Base-by-base conservation (phyloP, 2,329 filamentous ascomycete species). In the Pleoardoris graminearum region DNA sequence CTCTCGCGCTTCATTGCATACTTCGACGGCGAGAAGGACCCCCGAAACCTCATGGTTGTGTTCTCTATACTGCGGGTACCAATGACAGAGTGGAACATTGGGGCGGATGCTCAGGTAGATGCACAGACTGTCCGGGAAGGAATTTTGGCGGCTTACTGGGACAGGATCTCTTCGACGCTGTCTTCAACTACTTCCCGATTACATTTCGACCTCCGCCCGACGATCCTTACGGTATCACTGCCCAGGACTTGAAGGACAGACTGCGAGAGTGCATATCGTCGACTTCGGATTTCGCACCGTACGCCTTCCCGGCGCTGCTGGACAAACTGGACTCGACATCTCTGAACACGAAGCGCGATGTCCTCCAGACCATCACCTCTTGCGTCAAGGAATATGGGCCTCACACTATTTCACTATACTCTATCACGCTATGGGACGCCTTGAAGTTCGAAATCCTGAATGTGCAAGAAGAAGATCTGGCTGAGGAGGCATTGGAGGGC, bases 141-240 rank as follows among this genome's bases (percentile, higher is more conserved):
- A 12, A 42, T 2, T 1, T 2, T 12, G 32, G 17, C 48, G 19
- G 36, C 54, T 60, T 17, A 63, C 48, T 25, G 6, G 6, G 3
- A 27, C 53, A 73, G 65, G 77, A 80, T 25, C 76, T 88, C 38
- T 88, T 88, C 64, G 86, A 89, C 58, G 80, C 85, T 3, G 85
- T 86, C 16, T 89, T 87, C 71, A 87, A 87, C 62, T 89, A 89
- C 68, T 89, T 88, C 65, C 85, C 85, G 0, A 88, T 89, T 59
- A 88, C 85, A 0, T 89, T 88, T 71, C 80, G 83, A 62, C 85
- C 85, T 10, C 86, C 85, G 1, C 85, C 85, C 10, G 85, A 87
- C 58, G 85, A 88, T 63, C 85, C 85, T 1, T 88, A 87, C 55
- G 83, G 84, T 1, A 87, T 89, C 55, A 88, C 85, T 2, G 83